These are phyloP conservation scores for Cladorrhinum sp. DNA, from an alignment of 2,329 filamentous ascomycete species.

Conservation along the genomic window DNA sequence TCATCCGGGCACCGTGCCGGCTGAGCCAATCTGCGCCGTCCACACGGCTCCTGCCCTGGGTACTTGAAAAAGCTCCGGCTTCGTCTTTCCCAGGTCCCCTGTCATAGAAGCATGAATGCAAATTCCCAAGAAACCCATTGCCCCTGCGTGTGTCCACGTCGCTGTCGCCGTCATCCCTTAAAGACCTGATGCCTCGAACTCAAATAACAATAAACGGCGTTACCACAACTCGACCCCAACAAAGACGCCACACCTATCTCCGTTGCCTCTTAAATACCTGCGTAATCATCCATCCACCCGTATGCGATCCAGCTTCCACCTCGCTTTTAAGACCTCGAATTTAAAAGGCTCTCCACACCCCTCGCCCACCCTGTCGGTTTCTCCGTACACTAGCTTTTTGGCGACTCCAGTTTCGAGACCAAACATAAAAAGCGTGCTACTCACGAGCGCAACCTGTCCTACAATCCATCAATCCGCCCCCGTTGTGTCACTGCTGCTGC, in stretches of 20 bases:
- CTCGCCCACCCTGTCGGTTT: background rate
- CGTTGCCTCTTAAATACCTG: background rate
- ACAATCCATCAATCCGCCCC: background rate
- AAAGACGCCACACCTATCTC: conserved; percentile 10
- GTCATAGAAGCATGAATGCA: background rate
- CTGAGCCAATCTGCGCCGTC: conserved; percentile 19
- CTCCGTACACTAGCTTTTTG: background rate
- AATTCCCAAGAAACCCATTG: conserved; percentile 12
- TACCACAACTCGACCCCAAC: background rate
- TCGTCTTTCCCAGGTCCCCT: background rate
- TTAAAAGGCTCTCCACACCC: conserved; percentile 7
- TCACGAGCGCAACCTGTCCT: background rate
- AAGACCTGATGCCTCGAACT: conserved; percentile 7
- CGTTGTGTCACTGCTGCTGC: conserved; percentile 6
- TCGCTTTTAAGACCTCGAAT: conserved; percentile 17
- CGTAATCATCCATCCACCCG: background rate
- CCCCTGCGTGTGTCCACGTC: background rate
- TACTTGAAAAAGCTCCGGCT: conserved; percentile 15
- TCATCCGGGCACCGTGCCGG: conserved; percentile 15
- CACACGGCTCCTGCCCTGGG: conserved; percentile 15
- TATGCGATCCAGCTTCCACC: conserved; percentile 20
- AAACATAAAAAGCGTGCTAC: background rate
- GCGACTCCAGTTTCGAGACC: background rate
- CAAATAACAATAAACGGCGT: background rate
- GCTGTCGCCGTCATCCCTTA: background rate